Evolutionary conservation across 495 filamentous ascomycete species (phyloP).

Genomic region (Aspergillus asperescens): DNA sequence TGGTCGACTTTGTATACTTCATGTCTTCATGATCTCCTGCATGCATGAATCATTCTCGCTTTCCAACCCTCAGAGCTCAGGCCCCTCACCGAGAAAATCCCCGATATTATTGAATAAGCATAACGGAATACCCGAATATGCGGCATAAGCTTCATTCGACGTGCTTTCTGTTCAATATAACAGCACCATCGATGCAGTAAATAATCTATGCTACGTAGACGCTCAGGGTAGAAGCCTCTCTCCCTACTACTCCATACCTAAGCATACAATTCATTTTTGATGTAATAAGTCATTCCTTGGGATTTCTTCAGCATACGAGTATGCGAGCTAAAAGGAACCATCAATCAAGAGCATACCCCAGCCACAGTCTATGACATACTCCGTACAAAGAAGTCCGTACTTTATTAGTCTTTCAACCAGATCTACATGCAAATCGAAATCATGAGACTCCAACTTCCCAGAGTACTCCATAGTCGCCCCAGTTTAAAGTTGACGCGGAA

Average conservation of each 20-base stretch:
- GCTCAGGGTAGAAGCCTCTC: too few species aligned
- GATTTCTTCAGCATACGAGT: too few species aligned
- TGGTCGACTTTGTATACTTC: neutral
- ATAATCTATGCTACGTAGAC: too few species aligned
- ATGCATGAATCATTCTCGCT: neutral
- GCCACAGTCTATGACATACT: neutral
- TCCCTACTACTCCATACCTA: too few species aligned
- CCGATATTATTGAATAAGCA: neutral
- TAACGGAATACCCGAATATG: neutral
- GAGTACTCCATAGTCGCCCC: neutral
- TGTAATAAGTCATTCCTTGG: too few species aligned
- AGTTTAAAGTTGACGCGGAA: neutral
- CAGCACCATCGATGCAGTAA: neutral
- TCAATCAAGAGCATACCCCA: too few species aligned
- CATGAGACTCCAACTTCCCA: neutral
- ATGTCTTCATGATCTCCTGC: neutral
- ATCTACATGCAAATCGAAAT: neutral
- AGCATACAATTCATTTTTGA: too few species aligned
- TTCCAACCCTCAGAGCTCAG: neutral
- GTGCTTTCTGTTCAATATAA: neutral
- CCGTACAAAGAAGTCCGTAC: too few species aligned
- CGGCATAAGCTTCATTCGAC: neutral
- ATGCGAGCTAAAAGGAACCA: too few species aligned
- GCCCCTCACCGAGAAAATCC: neutral
- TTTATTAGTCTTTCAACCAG: too few species aligned